phyloP scores from a whole-genome alignment of 2,329 filamentous ascomycete genomes.

The Thelonectria blattea region DNA sequence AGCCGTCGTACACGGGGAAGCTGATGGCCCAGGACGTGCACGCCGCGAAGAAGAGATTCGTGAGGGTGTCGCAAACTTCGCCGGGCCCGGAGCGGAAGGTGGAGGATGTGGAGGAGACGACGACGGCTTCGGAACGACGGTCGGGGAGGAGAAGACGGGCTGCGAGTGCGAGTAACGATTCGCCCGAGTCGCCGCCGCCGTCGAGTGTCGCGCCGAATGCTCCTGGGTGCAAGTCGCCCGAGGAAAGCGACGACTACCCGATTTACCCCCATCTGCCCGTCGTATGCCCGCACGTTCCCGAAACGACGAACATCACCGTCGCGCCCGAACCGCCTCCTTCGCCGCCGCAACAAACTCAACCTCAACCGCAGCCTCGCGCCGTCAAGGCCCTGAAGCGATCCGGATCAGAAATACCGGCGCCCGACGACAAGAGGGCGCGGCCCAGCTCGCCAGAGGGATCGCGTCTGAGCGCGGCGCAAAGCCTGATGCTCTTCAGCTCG shows the following conservation, averaged over 20 bases:
- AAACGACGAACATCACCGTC: slow-evolving; percentile 37
- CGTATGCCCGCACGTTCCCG: slow-evolving; percentile 4
- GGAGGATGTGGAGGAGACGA: slow-evolving; percentile 28
- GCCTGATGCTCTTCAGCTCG: slow-evolving; percentile 39
- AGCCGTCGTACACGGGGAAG: slow-evolving; percentile 39
- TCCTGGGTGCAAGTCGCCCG: slow-evolving; percentile 29
- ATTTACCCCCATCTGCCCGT: too few relatives aligned
- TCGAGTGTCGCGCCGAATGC: slow-evolving; percentile 20
- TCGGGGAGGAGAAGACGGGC: slow-evolving; percentile 32
- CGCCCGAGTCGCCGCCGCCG: slow-evolving; percentile 29
- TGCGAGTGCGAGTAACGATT: slow-evolving; percentile 30
- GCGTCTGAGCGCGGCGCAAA: slow-evolving; percentile 38
- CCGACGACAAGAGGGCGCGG: slow-evolving; percentile 34
- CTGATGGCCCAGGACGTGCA: slow-evolving; percentile 40
- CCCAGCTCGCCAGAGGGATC: slow-evolving; percentile 37
- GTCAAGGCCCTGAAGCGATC: slow-evolving; percentile 34
- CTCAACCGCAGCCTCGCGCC: slow-evolving; percentile 26
- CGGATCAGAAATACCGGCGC: slow-evolving; percentile 26
- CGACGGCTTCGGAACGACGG: slow-evolving; percentile 25
- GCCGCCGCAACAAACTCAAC: slow-evolving; percentile 27
- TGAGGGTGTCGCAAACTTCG: slow-evolving; percentile 30
- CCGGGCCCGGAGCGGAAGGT: slow-evolving; percentile 25
- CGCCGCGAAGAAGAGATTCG: slow-evolving; percentile 39
- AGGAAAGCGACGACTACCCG: slow-evolving; percentile 34
- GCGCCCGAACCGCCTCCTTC: slow-evolving; percentile 36